Percentiles rank a stretch among this genome's conserved stretches.
phyloP scores from a whole-genome alignment of 2,329 filamentous ascomycete species.

The Claviceps lovelessii region DNA sequence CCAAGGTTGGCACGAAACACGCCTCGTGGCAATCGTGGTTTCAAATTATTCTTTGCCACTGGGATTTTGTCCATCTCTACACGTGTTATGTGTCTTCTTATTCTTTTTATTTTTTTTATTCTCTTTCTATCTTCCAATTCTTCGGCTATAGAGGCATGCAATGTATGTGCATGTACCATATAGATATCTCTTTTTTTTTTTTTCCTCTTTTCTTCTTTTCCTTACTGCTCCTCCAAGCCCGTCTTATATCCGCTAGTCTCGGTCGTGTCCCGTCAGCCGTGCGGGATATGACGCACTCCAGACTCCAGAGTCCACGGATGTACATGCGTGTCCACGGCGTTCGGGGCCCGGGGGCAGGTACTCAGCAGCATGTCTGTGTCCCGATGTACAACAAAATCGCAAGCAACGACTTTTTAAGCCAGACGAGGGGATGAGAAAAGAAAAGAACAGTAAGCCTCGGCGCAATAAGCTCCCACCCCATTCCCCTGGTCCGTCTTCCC shows the following conservation, averaged over 20 bases:
- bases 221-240: neutral
- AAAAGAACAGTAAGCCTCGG: too few species aligned
- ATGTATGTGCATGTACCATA: too few species aligned
- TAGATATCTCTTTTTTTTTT: too few species aligned
- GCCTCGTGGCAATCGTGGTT: neutral
- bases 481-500: too few species aligned
- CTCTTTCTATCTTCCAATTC: too few species aligned
- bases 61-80: neutral
- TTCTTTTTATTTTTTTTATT: too few species aligned
- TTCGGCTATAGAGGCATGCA: too few species aligned
- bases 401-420: neutral
- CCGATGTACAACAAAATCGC: neutral
- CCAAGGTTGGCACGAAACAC: neutral
- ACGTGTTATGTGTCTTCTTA: too few species aligned
- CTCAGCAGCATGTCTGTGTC: neutral
- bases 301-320: neutral
- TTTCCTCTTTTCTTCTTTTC: neutral
- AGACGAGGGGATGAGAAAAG: neutral
- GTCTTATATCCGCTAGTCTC: neutral
- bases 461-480: too few species aligned
- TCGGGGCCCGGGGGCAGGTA: neutral
- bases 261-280: neutral
- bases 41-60: neutral
- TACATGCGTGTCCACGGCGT: neutral
- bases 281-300: neutral